Evolutionary conservation across 352 stramenopile species (phyloP).

Genomic region (Pythium aphanidermatum): DNA sequence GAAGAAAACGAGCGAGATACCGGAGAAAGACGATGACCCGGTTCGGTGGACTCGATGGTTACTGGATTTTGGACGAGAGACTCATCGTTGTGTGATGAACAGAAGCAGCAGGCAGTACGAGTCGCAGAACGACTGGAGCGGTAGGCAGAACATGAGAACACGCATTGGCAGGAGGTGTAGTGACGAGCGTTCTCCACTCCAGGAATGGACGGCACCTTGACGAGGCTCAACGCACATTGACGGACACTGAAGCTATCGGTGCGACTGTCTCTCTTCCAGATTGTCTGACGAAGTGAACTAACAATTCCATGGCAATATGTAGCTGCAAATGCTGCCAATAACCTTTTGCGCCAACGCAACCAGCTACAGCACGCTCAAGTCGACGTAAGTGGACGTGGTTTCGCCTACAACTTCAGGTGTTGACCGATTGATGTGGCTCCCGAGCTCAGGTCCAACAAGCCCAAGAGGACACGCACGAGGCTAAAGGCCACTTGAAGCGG

Average conservation of each 20-base stretch:
- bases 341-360: slow-evolving; percentile 59
- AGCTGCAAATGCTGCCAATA: slow-evolving; percentile 68
- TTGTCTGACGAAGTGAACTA: not conserved
- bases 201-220: slow-evolving; percentile 68
- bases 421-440: no score
- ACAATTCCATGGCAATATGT: not conserved
- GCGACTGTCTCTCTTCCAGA: not conserved
- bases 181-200: not conserved
- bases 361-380: slow-evolving; percentile 57
- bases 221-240: slow-evolving; percentile 63
- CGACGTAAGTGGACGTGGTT: slow-evolving; percentile 47
- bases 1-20: slow-evolving; percentile 2
- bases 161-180: not conserved
- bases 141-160: not conserved
- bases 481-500: slow-evolving; percentile 40
- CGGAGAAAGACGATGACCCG: not conserved
- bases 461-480: slow-evolving; percentile 57
- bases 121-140: slow-evolving; percentile 14
- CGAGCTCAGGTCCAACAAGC: slow-evolving; percentile 44
- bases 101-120: slow-evolving; percentile 16
- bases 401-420: no score
- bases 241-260: slow-evolving; percentile 69
- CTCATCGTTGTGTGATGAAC: no score
- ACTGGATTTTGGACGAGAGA: not conserved
- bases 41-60: not conserved